Percentiles rank a stretch among this genome's conserved stretches.
Evolutionary conservation across 2,329 filamentous ascomycete species (phyloP).

Genomic region (Epichloe sp.): DNA sequence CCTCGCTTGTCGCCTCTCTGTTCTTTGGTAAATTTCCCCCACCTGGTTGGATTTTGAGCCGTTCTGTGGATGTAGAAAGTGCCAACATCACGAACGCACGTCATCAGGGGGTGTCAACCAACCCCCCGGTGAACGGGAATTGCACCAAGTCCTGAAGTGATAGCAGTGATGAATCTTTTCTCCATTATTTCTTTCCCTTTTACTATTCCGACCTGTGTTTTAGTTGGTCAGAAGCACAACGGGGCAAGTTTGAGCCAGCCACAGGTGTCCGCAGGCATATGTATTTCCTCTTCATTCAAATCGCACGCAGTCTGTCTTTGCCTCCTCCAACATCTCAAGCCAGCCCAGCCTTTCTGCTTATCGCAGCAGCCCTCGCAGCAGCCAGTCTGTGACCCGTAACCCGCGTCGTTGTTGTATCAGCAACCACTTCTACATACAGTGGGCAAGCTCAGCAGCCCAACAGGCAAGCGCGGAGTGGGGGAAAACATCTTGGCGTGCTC

Average conservation of each 20-base stretch:
- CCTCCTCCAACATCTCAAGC: not conserved
- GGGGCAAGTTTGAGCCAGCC: not conserved
- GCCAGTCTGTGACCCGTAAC: not conserved
- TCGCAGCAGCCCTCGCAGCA: not conserved
- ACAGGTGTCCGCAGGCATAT: not conserved
- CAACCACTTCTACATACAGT: slow-evolving; percentile 3
- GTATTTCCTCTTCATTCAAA: not conserved
- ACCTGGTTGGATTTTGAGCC: not conserved
- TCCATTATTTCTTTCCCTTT: not conserved
- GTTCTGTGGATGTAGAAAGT: not conserved
- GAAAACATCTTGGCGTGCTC: not conserved
- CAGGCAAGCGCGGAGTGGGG: not conserved
- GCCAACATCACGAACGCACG: not conserved
- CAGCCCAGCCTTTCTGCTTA: slow-evolving; percentile 2
- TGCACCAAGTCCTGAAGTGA: not conserved
- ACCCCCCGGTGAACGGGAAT: not conserved
- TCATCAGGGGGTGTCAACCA: not conserved
- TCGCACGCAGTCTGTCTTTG: not conserved
- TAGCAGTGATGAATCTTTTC: not conserved
- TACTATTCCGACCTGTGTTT: not conserved
- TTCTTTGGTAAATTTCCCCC: not conserved
- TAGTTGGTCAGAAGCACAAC: not conserved
- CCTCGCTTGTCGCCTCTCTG: not conserved
- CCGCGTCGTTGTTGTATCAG: slow-evolving; percentile 5
- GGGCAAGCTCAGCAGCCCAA: not conserved